Conservation (phyloP, 805 yeast species). For the Komagataella kurtzmanii region DNA sequence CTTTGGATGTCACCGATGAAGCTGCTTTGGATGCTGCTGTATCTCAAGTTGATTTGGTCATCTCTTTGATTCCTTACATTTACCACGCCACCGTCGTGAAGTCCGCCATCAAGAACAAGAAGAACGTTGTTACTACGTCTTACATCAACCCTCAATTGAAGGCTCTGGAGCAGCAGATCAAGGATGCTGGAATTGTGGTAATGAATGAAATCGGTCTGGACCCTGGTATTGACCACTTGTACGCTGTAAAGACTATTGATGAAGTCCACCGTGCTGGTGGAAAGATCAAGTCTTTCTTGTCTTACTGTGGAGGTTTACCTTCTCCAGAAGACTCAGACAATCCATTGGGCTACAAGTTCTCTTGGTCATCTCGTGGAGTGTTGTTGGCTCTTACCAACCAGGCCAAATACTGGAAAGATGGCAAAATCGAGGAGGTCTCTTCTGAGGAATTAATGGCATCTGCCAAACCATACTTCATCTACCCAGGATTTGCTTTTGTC, state of each 20-base stretch:
- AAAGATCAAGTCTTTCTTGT: constrained; percentile 83
- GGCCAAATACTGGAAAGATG: constrained; percentile 83
- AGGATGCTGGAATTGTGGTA: constrained; percentile 91
- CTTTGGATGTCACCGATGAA: constrained; percentile 78
- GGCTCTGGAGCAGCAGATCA: constrained; percentile 75
- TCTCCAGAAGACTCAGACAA: constrained; percentile 97
- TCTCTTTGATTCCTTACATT: constrained; percentile 92
- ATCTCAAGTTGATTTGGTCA: constrained; percentile 68
- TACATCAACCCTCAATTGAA: constrained; percentile 87
- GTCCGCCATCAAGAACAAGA: constrained; percentile 80
- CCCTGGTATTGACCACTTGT: constrained; percentile 97
- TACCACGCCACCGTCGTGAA: constrained; percentile 89
- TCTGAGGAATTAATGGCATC: constrained; percentile 91
- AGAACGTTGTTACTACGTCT: constrained; percentile 88
- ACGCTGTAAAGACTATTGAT: constrained; percentile 95
- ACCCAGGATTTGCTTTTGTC: constrained; percentile 91
- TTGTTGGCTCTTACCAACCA: constrained; percentile 88
- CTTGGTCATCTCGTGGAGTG: constrained; percentile 99
- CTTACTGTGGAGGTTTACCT: constrained; percentile 98
- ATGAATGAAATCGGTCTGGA: constrained; percentile 99
- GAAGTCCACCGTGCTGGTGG: constrained; percentile 91
- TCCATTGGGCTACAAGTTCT: constrained; percentile 97
- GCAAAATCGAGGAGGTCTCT: constrained; percentile 62
- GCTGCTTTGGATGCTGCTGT: constrained; percentile 69
- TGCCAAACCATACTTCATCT: constrained; percentile 89